These are phyloP conservation scores for Kurtzmaniella quercitrusa DNA, from an alignment of 1,139 yeast genomes.

Conservation along the genomic window DNA sequence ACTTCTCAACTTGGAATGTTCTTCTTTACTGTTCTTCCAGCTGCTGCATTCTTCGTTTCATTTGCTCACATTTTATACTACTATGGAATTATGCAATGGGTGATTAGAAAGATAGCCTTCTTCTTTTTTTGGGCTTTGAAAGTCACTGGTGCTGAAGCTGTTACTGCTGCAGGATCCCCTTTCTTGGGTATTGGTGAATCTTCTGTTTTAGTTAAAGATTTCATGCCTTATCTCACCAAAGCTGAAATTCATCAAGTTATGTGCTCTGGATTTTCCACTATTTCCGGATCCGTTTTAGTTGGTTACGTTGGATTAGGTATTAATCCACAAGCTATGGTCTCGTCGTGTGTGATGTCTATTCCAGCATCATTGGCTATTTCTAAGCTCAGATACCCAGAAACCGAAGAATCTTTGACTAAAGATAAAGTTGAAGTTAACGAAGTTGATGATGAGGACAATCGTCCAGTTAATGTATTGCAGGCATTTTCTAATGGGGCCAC, in stretches of 20 bases:
- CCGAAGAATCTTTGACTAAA: constrained; percentile 51
- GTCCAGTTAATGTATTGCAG: constrained; percentile 56
- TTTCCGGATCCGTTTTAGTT: constrained; percentile 63
- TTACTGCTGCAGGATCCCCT: constrained; percentile 68
- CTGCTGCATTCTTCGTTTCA: constrained; percentile 63
- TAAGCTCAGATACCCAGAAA: constrained; percentile 59
- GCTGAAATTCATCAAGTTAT: constrained; percentile 65
- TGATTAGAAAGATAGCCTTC: constrained; percentile 52
- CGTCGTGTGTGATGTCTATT: constrained; percentile 69
- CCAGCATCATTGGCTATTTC: constrained; percentile 66
- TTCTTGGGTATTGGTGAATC: constrained; percentile 69
- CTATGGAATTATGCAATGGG: constrained; percentile 61
- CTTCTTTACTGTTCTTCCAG: constrained; percentile 58
- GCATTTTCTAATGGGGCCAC: constrained; percentile 64
- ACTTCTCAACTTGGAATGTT: constrained; percentile 43
- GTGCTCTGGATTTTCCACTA: constrained; percentile 66
- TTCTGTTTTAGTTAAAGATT: constrained; percentile 59
- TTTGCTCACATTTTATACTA: constrained; percentile 60
- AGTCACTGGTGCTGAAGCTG: constrained; percentile 65
- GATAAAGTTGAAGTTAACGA: constrained; percentile 49
- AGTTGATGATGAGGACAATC: constrained; percentile 27
- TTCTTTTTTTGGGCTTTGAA: constrained; percentile 61
- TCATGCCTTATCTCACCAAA: constrained; percentile 55
- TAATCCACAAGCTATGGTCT: constrained; percentile 60
- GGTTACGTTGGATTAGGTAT: constrained; percentile 64